A percentile compares a stretch with the other conserved stretches of the same genome.
phyloP scores from a whole-genome alignment of 352 stramenopile genomes.

The Blastocystis sp. region DNA sequence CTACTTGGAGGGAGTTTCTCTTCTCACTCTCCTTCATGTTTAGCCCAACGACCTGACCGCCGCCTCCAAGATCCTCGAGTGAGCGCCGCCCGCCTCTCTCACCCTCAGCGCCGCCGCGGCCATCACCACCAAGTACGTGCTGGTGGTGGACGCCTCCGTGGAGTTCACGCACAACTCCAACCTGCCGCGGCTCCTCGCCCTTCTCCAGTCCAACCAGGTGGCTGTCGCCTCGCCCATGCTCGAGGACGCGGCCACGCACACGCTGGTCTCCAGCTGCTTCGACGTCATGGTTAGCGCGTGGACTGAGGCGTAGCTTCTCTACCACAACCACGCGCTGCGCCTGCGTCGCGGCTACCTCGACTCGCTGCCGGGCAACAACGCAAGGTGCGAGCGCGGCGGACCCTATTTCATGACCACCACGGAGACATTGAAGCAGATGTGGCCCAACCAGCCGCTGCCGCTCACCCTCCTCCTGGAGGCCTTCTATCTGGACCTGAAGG shows the following conservation, averaged over 20 bases:
- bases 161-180: slow-evolving; percentile 67
- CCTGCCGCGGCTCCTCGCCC: not conserved
- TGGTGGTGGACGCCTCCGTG: slow-evolving; percentile 53
- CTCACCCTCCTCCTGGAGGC: slow-evolving; percentile 29
- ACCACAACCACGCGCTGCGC: slow-evolving; percentile 34
- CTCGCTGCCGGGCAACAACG: slow-evolving; percentile 7
- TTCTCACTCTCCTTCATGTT: not conserved
- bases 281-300: not conserved
- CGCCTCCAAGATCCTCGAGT: not conserved
- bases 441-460: slow-evolving; percentile 29
- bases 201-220: slow-evolving; percentile 25
- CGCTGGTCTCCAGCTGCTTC: slow-evolving; percentile 3
- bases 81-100: not conserved
- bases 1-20: slow-evolving; percentile 30
- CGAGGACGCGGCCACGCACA: slow-evolving; percentile 19
- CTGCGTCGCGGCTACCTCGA: slow-evolving; percentile 31
- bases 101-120: not conserved
- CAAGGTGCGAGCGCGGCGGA: slow-evolving; percentile 38
- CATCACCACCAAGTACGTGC: slow-evolving; percentile 29
- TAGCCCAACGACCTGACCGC: slow-evolving; percentile 50
- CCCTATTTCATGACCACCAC: slow-evolving; percentile 27
- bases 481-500: slow-evolving; percentile 51
- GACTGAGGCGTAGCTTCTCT: slow-evolving; percentile 2
- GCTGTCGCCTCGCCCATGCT: slow-evolving; percentile 45
- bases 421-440: slow-evolving; percentile 48